Conservation (phyloP, 257 asterid species). For the Craterostigma plantagineum region DNA sequence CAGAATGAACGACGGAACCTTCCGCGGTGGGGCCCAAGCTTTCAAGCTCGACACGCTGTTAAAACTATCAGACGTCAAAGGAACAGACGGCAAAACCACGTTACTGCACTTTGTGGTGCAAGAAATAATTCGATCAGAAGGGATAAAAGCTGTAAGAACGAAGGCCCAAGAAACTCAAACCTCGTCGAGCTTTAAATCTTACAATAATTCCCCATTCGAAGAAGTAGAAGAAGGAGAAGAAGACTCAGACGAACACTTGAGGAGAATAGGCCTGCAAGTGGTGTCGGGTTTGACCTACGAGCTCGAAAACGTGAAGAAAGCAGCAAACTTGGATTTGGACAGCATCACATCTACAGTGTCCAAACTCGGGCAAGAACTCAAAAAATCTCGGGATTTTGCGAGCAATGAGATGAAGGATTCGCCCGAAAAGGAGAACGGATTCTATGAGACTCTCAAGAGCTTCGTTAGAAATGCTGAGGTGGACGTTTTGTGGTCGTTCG, state of each 20-base stretch:
- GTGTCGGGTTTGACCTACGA: slow-evolving; percentile 52
- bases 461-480: slow-evolving; percentile 59
- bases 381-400: slow-evolving; percentile 37
- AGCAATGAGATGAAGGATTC: slow-evolving; percentile 38
- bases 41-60: slow-evolving; percentile 85
- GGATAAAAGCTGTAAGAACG: slow-evolving; percentile 37
- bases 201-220: neutral
- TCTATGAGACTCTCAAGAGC: slow-evolving; percentile 30
- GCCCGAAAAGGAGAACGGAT: slow-evolving; percentile 40
- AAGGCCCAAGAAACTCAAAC: slow-evolving; percentile 30
- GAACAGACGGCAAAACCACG: slow-evolving; percentile 83
- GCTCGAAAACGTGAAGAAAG: slow-evolving; percentile 61
- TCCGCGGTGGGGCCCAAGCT: slow-evolving; percentile 92
- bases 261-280: slow-evolving; percentile 48
- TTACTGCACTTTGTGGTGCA: slow-evolving; percentile 75
- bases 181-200: slow-evolving; percentile 25
- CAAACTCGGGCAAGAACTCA: slow-evolving; percentile 34
- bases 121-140: slow-evolving; percentile 86
- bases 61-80: slow-evolving; percentile 74
- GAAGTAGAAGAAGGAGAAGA: no score
- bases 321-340: slow-evolving; percentile 52
- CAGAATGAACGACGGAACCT: slow-evolving; percentile 90
- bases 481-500: slow-evolving; percentile 37
- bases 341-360: slow-evolving; percentile 36
- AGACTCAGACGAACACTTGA: slow-evolving; percentile 34